phyloP scores from a whole-genome alignment of 2,329 filamentous ascomycete species.

The Pseudogymnoascus sp. region DNA sequence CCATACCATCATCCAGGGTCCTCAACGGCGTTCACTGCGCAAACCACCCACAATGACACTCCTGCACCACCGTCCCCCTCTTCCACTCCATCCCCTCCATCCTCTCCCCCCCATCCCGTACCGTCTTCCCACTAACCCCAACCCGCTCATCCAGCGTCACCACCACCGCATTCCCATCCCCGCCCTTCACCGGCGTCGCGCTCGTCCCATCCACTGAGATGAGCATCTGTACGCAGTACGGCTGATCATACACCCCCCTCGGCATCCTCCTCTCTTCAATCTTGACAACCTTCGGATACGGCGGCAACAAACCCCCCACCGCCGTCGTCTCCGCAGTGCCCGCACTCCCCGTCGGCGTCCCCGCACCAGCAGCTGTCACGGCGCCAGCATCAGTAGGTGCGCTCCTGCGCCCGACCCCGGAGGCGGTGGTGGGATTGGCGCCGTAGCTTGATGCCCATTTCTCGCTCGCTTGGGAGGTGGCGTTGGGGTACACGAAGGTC shows the following conservation, averaged over 20 bases:
- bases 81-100: too few relatives aligned
- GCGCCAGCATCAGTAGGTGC: background rate
- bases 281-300: constrained; percentile 52
- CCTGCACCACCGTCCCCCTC: background rate
- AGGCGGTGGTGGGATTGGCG: background rate
- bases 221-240: constrained; percentile 59
- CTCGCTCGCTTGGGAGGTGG: background rate
- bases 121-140: background rate
- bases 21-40: background rate
- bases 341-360: background rate
- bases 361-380: too few relatives aligned
- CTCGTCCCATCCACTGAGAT: constrained; percentile 42
- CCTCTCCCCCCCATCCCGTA: background rate
- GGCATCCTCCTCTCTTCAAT: constrained; percentile 51
- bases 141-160: background rate
- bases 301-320: constrained; percentile 24
- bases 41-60: background rate
- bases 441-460: background rate
- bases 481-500: constrained; percentile 54
- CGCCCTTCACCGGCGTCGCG: constrained; percentile 12
- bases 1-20: too few relatives aligned
- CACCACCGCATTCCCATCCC: background rate
- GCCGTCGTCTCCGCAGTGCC: too few relatives aligned
- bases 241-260: constrained; percentile 28
- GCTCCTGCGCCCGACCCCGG: background rate